Evolutionary conservation across 2,329 filamentous ascomycete genomes (phyloP), one percentile per base, ranked within the genome.

Genomic region (Lachnellula cervina): DNA sequence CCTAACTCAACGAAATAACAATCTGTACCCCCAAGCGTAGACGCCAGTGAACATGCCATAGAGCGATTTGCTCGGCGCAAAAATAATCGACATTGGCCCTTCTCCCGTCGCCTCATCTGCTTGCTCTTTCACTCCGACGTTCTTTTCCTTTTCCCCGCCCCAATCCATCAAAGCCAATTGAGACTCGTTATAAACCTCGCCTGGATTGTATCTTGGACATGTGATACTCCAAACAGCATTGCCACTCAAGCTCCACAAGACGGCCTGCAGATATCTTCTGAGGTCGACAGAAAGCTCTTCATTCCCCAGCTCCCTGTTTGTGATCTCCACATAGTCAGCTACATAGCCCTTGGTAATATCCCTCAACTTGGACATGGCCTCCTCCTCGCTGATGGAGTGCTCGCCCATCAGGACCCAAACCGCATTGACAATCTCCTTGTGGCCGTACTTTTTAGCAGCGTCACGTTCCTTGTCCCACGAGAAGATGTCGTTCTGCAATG

Each of bases 371-470:
- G 13, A 7, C 17, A 35, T 52, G 16, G 40, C 50, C 17, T 52
- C 50, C 19, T 44, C 16, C 19, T 44, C 40, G 7, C 13, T 35
- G 9, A 35, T 14, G 14, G 38, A 44, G n/a, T 34, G 38, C 37
- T 52, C 38, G 13, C 25, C 19, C 50, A 52, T 52, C 9, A 52
- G 23, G 11, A 52, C 50, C 50, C 50, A 52, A 11, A 52, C 43
- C 6, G 50, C 50, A 37, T 52, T 45, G 23, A 52, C 23, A 4
- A 52, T 40, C 21, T 52, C 21, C 7, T n/a, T 8, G 13, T 11
- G 9, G 4, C 40, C 25, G 4, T 21, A 28, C 13, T n/a, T 7
- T 13, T 32, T 45, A 11, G 50, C 50, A 32, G 21, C 50, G 2
- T 45, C 25, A 9, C 40, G 40, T 16, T 52, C 50, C 21, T 45